phyloP scores from a whole-genome alignment of 1,284 basidiomycete species.

The Cryptococcus neoformans region DNA sequence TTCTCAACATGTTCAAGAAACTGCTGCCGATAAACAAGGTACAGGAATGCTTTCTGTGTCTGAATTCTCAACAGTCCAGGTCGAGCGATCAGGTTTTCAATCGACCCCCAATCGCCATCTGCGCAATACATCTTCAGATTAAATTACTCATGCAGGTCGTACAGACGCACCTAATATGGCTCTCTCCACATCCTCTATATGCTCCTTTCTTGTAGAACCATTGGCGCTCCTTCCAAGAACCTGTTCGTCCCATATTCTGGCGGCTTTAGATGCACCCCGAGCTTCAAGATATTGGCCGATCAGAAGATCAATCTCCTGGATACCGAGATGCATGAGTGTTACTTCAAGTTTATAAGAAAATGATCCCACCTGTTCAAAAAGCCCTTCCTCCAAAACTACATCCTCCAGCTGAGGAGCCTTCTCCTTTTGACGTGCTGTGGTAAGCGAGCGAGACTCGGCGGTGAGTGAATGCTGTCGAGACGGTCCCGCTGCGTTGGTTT shows the following conservation, averaged over 20 bases:
- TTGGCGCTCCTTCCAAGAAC: conserved; percentile 26
- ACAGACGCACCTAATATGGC: conserved; percentile 43
- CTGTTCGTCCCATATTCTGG: conserved; percentile 14
- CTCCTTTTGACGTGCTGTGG: conserved; percentile 8
- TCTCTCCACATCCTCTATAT: conserved; percentile 48
- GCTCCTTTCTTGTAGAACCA: conserved; percentile 38
- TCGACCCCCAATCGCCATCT: conserved; percentile 53
- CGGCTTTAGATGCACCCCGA: conserved; percentile 43
- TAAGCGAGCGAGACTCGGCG: background rate
- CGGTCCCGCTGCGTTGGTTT: conserved; percentile 1
- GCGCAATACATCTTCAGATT: background rate
- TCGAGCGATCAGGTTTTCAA: conserved; percentile 46
- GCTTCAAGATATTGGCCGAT: conserved; percentile 52
- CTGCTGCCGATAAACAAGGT: conserved; percentile 45
- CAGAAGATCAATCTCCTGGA: conserved; percentile 43
- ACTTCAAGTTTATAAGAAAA: too few relatives aligned
- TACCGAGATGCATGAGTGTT: background rate
- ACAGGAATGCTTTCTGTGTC: conserved; percentile 53
- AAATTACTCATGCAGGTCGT: background rate
- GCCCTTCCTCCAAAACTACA: conserved; percentile 10
- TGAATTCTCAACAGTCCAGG: conserved; percentile 48
- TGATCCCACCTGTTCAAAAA: background rate
- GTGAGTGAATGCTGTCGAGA: conserved; percentile 1
- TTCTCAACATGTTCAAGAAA: conserved; percentile 54
- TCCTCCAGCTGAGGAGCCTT: conserved; percentile 15